phyloP scores from a whole-genome alignment of 148 eudicot species.

The Diospyros kaki region DNA sequence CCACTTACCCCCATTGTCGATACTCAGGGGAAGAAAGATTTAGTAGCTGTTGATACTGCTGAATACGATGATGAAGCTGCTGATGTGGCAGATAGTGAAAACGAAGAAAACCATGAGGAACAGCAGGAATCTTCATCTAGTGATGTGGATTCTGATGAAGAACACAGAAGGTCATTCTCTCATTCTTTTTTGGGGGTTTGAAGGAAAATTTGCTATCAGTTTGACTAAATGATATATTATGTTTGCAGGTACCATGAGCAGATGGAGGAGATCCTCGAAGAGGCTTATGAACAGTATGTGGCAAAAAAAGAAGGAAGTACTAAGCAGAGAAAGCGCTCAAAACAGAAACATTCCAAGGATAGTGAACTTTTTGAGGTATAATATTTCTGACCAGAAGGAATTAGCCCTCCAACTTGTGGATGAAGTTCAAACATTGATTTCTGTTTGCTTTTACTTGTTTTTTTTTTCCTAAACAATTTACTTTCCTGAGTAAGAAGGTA shows the following conservation, averaged over 20 bases:
- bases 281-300: conserved; percentile 64
- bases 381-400: neutral
- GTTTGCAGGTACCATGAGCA: conserved; percentile 60
- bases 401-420: neutral
- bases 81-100: conserved; percentile 44
- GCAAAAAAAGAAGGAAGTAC: conserved; percentile 67
- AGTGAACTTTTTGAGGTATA: conserved; percentile 50
- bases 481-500: neutral
- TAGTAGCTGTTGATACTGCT: conserved; percentile 67
- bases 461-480: neutral
- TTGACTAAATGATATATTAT: conserved; percentile 8
- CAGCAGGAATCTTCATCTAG: conserved; percentile 32
- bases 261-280: conserved; percentile 64
- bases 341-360: conserved; percentile 41
- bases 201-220: neutral
- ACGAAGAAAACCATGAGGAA: conserved; percentile 38
- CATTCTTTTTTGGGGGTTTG: conserved; percentile 2
- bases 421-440: neutral
- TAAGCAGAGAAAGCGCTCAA: conserved; percentile 76
- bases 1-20: neutral
- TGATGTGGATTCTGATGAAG: conserved; percentile 81
- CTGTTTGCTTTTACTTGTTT: neutral
- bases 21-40: conserved; percentile 70
- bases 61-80: conserved; percentile 59
- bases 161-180: conserved; percentile 48